Percentiles rank a stretch among this genome's conserved stretches.
These are phyloP conservation scores for Spirogloea muscicola DNA, from an alignment of 139 green algal species.

Conservation along the genomic window DNA sequence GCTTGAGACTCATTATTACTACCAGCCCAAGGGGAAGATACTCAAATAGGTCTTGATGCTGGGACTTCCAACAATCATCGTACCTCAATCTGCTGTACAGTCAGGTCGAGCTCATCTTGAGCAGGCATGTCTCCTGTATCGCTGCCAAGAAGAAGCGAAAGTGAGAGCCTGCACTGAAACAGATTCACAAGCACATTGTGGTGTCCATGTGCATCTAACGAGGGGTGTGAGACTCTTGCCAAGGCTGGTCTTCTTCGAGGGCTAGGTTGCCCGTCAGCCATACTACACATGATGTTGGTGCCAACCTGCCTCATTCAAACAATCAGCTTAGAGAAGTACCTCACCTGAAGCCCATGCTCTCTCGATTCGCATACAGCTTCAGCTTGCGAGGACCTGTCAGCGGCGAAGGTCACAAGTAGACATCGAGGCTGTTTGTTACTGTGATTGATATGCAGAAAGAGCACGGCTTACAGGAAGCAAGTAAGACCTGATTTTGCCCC, in stretches of 20 bases:
- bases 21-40: neutral
- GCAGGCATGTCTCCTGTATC: too few species aligned
- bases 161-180: neutral
- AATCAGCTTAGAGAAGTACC: neutral
- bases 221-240: too few species aligned
- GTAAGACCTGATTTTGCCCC: too few species aligned
- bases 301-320: neutral
- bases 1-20: neutral
- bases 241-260: neutral
- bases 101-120: slow-evolving; percentile 27
- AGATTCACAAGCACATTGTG: neutral
- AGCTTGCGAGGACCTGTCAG: too few species aligned
- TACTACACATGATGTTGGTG: neutral
- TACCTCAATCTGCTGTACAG: neutral
- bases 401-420: too few species aligned
- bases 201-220: too few species aligned
- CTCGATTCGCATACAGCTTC: slow-evolving; percentile 68
- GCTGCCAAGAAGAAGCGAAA: neutral
- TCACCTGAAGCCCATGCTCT: slow-evolving; percentile 56
- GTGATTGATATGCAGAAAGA: too few species aligned
- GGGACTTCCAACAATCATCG: slow-evolving; percentile 7
- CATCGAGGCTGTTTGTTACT: too few species aligned
- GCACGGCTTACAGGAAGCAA: too few species aligned
- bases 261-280: neutral
- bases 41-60: slow-evolving; percentile 2